Base-by-base conservation (phyloP, 768 basidiomycete species). In the Suillus americanus region DNA sequence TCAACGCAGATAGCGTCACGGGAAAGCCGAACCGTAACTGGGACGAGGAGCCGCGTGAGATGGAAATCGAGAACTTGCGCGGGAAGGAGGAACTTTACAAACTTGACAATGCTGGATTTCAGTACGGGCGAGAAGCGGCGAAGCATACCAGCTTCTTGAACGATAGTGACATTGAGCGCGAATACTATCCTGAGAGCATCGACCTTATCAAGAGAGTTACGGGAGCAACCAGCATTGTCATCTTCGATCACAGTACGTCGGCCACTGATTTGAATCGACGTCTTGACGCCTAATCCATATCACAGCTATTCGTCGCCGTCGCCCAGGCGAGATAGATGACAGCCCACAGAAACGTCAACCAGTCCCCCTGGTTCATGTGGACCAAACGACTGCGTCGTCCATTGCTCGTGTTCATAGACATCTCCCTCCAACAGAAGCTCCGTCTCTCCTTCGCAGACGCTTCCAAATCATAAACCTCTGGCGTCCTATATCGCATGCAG, bases 221-320 rank as follows among this genome's bases (percentile, higher is more conserved):
- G 1, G 79, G 78, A 16, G 82, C 80, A n/a, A 75, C 66, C 56
- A 72, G 70, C 20, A 72, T 73, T 40, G 75, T 81, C 53, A 68
- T 82, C 35, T 83, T 83, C 64, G 81, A 82, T 61, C 79, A 81
- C 59, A 82, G 79, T 75, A 48, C 35, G 78, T 67, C 37, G 2
- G 30, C 40, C 30, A 61, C 16, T 7, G 1, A 30, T 23, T 37
- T 30, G 40, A 40, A 40, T 14, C 6, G 8, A 35, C 8, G 35
- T 35, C 35, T 35, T 35, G 35, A 35, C 4, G 9, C 35, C 35
- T 1, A 35, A 35, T 10, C 35, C 35, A 35, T 35, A 9, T 35
- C 35, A 35, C 35, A 35, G 35, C 35, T 2, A 35, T 35, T 35
- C 35, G 35, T 35, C 35, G 35, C 8, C 35, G 35, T 35, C 35